These are phyloP conservation scores for Aspergillus brasiliensis DNA, from an alignment of 2,329 filamentous ascomycete genomes.

Conservation along the genomic window DNA sequence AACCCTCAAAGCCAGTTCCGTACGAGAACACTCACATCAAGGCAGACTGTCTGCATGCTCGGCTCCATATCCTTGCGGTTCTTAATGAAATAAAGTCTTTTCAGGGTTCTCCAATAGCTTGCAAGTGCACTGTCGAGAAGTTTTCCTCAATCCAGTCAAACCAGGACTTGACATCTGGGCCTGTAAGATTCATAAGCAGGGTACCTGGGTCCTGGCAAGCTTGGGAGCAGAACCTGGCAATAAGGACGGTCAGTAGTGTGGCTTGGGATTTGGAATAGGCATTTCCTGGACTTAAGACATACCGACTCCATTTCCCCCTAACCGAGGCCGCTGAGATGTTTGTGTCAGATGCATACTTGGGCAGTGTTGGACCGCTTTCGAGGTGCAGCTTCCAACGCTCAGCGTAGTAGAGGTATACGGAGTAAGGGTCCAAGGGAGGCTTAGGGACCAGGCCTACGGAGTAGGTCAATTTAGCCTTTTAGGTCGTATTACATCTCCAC, in stretches of 20 bases:
- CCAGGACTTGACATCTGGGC: constrained; percentile 18
- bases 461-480: too few species aligned
- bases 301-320: constrained; percentile 19
- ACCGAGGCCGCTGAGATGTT: constrained; percentile 19
- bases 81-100: constrained; percentile 22
- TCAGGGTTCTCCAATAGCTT: constrained; percentile 22
- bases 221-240: constrained; percentile 18
- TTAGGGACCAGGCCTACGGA: too few species aligned
- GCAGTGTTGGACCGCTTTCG: constrained; percentile 16
- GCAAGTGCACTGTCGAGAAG: constrained; percentile 17
- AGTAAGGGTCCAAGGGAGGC: too few species aligned
- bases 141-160: constrained; percentile 23
- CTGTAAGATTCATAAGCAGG: constrained; percentile 15
- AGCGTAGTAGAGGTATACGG: constrained; percentile 20
- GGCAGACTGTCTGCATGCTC: constrained; percentile 9
- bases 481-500: too few species aligned
- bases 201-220: constrained; percentile 12
- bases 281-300: not conserved
- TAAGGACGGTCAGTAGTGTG: not conserved
- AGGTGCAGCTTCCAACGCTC: constrained; percentile 14
- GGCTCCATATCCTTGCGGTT: constrained; percentile 9
- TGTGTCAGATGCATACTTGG: constrained; percentile 14
- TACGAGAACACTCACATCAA: constrained; percentile 9
- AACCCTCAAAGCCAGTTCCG: too few species aligned
- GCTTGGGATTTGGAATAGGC: not conserved